A percentile compares a stretch with the other conserved stretches of the same genome.
Conservation (phyloP, 768 basidiomycete genomes). For the Goffeauzyma gilvescens region DNA sequence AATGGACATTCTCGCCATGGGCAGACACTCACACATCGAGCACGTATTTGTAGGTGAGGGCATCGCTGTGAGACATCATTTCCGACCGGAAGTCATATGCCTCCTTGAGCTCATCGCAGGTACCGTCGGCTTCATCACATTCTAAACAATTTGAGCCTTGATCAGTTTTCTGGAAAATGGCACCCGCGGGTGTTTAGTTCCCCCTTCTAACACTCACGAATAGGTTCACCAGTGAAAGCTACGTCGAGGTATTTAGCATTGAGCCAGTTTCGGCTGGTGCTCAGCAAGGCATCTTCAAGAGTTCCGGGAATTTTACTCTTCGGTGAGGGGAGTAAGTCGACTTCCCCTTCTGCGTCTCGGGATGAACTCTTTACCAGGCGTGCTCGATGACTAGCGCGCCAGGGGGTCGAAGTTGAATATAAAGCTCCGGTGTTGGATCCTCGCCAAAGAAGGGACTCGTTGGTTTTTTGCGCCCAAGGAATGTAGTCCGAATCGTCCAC, state of each 20-base stretch:
- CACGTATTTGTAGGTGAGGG: conserved; percentile 23
- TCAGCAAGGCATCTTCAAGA: not conserved
- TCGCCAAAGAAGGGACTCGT: conserved; percentile 26
- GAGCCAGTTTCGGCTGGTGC: not conserved
- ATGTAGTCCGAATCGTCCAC: conserved; percentile 1
- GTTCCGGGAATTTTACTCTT: not conserved
- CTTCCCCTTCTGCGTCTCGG: not conserved
- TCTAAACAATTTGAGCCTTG: too few relatives aligned
- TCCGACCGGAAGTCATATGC: conserved; percentile 14
- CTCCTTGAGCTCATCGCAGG: conserved; percentile 20
- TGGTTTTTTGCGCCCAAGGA: conserved; percentile 25
- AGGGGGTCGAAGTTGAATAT: conserved; percentile 17
- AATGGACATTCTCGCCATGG: not conserved
- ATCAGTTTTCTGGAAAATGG: not conserved
- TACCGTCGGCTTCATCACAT: conserved; percentile 22
- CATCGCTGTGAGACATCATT: conserved; percentile 16
- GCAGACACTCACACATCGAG: conserved; percentile 23
- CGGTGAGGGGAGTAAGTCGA: not conserved
- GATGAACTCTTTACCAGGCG: conserved; percentile 11
- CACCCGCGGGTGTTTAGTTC: too few relatives aligned
- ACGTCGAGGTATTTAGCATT: conserved; percentile 17
- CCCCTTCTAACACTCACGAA: conserved; percentile 21
- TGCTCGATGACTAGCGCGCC: conserved; percentile 22
- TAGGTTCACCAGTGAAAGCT: conserved; percentile 17
- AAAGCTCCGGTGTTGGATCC: conserved; percentile 26